Conservation (phyloP, 1,139 yeast species). For the Yamadazyma aaseri region DNA sequence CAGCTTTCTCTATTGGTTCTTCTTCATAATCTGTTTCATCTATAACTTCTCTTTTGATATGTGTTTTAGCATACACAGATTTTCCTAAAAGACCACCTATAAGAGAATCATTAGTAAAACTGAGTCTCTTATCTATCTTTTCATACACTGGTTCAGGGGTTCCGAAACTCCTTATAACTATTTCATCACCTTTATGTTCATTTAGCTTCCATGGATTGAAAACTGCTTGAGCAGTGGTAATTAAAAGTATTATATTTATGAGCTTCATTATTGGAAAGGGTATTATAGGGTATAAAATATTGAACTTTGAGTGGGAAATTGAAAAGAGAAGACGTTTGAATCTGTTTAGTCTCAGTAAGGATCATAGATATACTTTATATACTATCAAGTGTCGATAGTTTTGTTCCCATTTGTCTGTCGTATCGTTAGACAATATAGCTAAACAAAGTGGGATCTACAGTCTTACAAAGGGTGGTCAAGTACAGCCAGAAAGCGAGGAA, state of each 20-base stretch:
- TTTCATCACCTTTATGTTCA: conserved; percentile 3
- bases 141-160: conserved; percentile 3
- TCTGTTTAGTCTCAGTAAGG: too few relatives aligned
- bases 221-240: conserved; percentile 5
- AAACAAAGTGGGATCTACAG: too few relatives aligned
- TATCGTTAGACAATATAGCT: too few relatives aligned
- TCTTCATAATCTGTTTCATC: neutral
- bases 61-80: neutral
- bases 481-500: neutral
- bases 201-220: conserved; percentile 8
- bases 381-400: too few relatives aligned
- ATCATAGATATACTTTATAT: too few relatives aligned
- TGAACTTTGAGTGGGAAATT: too few relatives aligned
- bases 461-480: neutral
- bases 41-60: neutral
- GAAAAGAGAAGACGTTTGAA: too few relatives aligned
- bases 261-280: conserved; percentile 1
- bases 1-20: neutral
- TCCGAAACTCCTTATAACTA: conserved; percentile 7
- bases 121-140: neutral
- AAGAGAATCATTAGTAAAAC: conserved; percentile 2
- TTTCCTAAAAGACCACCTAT: neutral
- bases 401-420: too few relatives aligned
- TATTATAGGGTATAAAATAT: neutral
- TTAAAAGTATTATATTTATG: neutral